These are phyloP conservation scores for Balakata baccata DNA, from an alignment of 345 rosid genomes.

Conservation along the genomic window DNA sequence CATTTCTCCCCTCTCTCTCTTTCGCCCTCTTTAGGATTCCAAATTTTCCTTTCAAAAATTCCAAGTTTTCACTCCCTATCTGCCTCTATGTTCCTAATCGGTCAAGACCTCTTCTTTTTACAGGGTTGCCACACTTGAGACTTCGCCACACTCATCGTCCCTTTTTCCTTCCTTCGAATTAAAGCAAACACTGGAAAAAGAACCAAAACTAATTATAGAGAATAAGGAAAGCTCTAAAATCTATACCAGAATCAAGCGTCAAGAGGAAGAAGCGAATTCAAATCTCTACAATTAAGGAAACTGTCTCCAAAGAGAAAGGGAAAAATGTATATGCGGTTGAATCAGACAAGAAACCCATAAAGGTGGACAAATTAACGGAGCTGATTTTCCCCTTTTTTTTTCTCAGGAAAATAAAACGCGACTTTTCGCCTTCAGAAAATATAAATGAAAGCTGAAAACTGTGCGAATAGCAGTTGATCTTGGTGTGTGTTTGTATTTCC, in stretches of 20 bases:
- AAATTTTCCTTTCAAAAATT: not conserved
- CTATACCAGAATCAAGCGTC: not conserved
- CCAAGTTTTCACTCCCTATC: not conserved
- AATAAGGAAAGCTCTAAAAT: not conserved
- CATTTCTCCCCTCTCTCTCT: conserved; percentile 24
- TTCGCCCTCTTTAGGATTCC: not conserved
- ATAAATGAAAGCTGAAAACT: too few relatives aligned
- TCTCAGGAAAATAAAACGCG: not conserved
- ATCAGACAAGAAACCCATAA: conserved; percentile 20
- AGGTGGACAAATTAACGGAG: conserved; percentile 15
- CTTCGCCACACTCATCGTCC: conserved; percentile 69
- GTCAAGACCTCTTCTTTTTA: conserved; percentile 89
- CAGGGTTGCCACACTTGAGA: conserved; percentile 99
- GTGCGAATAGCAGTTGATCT: too few relatives aligned
- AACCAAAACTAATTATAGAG: not conserved
- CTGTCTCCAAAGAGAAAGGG: not conserved
- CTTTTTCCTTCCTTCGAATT: not conserved
- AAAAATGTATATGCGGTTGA: not conserved
- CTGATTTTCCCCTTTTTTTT: not conserved
- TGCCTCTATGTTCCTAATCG: not conserved
- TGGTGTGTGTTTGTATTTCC: too few relatives aligned
- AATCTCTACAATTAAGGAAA: not conserved
- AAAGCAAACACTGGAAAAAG: not conserved
- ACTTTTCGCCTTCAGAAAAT: not conserved
- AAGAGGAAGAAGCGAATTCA: not conserved